phyloP scores from a whole-genome alignment of 768 basidiomycete genomes.

The Pleurotus tuber-regium region DNA sequence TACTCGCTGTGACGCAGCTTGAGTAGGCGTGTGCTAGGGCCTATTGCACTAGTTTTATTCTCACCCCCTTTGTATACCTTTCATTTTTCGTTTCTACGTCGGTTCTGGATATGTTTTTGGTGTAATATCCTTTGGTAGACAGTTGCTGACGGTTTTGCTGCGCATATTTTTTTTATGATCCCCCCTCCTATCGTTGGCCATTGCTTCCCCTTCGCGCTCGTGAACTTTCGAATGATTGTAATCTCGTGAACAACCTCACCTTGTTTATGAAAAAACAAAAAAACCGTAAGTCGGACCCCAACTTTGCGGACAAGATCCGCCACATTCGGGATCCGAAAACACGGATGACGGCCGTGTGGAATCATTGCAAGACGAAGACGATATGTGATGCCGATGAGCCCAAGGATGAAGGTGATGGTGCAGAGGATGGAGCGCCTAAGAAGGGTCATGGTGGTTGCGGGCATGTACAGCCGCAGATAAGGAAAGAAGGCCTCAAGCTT shows the following conservation, averaged over 20 bases:
- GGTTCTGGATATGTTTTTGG: slow-evolving; percentile 19
- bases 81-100: slow-evolving; percentile 24
- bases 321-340: slow-evolving; percentile 84
- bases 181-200: slow-evolving; percentile 14
- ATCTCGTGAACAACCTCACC: not conserved
- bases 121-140: slow-evolving; percentile 33
- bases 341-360: slow-evolving; percentile 85
- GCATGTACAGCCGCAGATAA: slow-evolving; percentile 80
- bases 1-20: slow-evolving; percentile 71
- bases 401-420: slow-evolving; percentile 79
- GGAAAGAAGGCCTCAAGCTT: slow-evolving; percentile 94
- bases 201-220: slow-evolving; percentile 25
- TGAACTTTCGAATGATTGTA: slow-evolving; percentile 14
- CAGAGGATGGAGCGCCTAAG: slow-evolving; percentile 69
- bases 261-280: too few relatives aligned
- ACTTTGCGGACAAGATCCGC: slow-evolving; percentile 84
- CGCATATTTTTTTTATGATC: slow-evolving; percentile 47
- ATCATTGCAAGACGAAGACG: slow-evolving; percentile 85
- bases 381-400: slow-evolving; percentile 86
- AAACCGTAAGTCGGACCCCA: slow-evolving; percentile 71
- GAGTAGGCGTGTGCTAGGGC: slow-evolving; percentile 48
- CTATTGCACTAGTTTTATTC: slow-evolving; percentile 58
- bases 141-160: slow-evolving; percentile 65
- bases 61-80: slow-evolving; percentile 47
- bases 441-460: slow-evolving; percentile 98